A percentile compares a stretch with the other conserved stretches of the same genome.
phyloP scores from a whole-genome alignment of 441 rosid genomes.

The Aquilaria agallochum region DNA sequence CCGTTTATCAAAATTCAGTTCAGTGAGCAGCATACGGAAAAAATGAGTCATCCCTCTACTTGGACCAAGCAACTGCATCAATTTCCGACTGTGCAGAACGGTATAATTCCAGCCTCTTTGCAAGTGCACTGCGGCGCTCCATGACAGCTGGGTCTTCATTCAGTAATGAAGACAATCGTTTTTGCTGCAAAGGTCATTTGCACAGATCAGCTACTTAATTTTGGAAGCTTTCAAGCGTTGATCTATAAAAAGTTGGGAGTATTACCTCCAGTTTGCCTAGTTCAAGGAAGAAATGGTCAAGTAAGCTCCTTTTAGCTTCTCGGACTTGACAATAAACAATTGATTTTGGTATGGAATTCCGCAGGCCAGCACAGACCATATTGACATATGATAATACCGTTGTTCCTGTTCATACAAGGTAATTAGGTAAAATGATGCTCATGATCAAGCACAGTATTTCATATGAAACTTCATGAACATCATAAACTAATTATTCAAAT shows the following conservation, averaged over 20 bases:
- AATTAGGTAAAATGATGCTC: too few species aligned
- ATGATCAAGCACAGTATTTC: too few species aligned
- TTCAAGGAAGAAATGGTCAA: slow-evolving; percentile 86
- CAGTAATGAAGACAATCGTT: slow-evolving; percentile 67
- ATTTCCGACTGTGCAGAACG: slow-evolving; percentile 88
- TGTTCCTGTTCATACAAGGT: slow-evolving; percentile 47
- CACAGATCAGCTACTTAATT: slow-evolving; percentile 2
- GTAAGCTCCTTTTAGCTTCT: slow-evolving; percentile 87
- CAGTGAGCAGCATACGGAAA: background rate
- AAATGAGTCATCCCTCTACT: slow-evolving; percentile 30
- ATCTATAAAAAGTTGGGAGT: background rate
- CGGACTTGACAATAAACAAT: slow-evolving; percentile 93
- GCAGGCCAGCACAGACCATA: slow-evolving; percentile 83
- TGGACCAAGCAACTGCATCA: slow-evolving; percentile 91
- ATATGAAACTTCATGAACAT: too few species aligned
- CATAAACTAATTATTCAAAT: too few species aligned
- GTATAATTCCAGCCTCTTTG: slow-evolving; percentile 85
- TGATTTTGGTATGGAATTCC: slow-evolving; percentile 90
- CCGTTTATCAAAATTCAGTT: slow-evolving; percentile 9
- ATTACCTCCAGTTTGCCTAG: slow-evolving; percentile 90
- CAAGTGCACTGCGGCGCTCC: slow-evolving; percentile 82
- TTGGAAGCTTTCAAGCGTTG: background rate
- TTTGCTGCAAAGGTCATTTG: slow-evolving; percentile 49
- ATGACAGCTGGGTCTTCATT: slow-evolving; percentile 95
- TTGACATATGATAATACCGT: slow-evolving; percentile 86